A percentile compares a stretch with the other conserved stretches of the same genome.
Evolutionary conservation across 129 eudicot genomes (phyloP).

Genomic region (Sambucus nigra): DNA sequence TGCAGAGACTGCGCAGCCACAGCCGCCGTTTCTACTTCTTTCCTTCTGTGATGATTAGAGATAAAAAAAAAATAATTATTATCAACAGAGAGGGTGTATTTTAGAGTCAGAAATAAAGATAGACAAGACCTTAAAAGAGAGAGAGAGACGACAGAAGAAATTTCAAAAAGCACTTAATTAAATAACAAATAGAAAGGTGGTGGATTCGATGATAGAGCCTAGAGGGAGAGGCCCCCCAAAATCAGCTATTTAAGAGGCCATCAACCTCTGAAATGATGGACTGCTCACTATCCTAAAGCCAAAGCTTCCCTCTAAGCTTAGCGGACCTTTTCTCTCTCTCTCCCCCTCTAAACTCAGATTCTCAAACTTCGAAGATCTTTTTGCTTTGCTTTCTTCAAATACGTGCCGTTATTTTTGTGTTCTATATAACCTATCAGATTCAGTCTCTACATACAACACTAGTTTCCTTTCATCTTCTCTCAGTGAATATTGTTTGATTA

Average conservation of each 20-base stretch:
- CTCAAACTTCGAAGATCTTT: too few species aligned
- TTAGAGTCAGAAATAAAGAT: not conserved
- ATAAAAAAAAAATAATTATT: not conserved
- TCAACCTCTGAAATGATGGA: conserved; percentile 14
- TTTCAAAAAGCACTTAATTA: not conserved
- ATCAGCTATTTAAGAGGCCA: conserved; percentile 44
- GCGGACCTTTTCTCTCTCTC: not conserved
- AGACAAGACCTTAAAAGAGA: too few species aligned
- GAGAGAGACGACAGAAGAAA: not conserved
- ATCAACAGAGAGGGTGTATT: not conserved
- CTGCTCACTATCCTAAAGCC: conserved; percentile 3
- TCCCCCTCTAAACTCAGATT: too few species aligned
- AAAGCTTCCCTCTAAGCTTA: not conserved
- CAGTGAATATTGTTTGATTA: too few species aligned
- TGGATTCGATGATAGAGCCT: not conserved
- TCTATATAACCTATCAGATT: too few species aligned
- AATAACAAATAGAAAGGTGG: not conserved
- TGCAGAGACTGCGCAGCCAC: conserved; percentile 26
- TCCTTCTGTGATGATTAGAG: conserved; percentile 6
- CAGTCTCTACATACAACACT: too few species aligned
- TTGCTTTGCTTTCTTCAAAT: conserved; percentile 11
- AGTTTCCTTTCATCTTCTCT: too few species aligned
- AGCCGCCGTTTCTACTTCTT: conserved; percentile 38
- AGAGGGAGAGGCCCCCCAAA: conserved; percentile 14
- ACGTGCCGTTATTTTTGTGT: conserved; percentile 11